Evolutionary conservation across 2,329 filamentous ascomycete genomes (phyloP).

Genomic region (Gaeumannomyces sp.): DNA sequence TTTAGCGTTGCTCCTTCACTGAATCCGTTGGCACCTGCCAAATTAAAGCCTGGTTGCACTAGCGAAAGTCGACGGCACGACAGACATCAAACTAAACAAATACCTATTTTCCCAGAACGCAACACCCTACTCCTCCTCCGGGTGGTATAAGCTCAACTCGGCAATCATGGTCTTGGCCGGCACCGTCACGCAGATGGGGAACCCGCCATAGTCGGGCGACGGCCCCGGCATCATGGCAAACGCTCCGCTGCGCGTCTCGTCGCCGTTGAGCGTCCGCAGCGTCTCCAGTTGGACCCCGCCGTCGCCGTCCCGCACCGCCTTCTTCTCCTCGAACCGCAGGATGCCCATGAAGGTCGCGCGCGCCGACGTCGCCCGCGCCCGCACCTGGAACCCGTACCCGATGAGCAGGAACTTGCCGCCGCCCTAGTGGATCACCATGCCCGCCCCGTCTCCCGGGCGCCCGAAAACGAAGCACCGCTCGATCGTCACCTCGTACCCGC

Average conservation of each 20-base stretch:
- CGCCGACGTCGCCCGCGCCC: slow-evolving; percentile 16
- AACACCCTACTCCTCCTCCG: slow-evolving; percentile 11
- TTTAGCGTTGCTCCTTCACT: too few species aligned
- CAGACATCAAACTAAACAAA: too few species aligned
- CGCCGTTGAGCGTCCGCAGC: slow-evolving; percentile 30
- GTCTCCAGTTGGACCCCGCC: slow-evolving; percentile 21
- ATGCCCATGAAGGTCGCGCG: slow-evolving; percentile 31
- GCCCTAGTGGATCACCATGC: slow-evolving; percentile 32
- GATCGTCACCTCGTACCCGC: slow-evolving; percentile 28
- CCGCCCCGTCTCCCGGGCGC: slow-evolving; percentile 29
- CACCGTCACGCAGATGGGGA: slow-evolving; percentile 48
- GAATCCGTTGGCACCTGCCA: too few species aligned
- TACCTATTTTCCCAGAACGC: too few species aligned
- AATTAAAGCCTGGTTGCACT: too few species aligned
- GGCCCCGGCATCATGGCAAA: slow-evolving; percentile 50
- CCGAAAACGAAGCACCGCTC: slow-evolving; percentile 34
- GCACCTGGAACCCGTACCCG: slow-evolving; percentile 26
- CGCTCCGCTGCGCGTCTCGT: slow-evolving; percentile 36
- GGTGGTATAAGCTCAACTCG: slow-evolving; percentile 31
- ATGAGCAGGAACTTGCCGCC: slow-evolving; percentile 29
- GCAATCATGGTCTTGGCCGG: slow-evolving; percentile 44
- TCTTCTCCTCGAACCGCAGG: slow-evolving; percentile 30
- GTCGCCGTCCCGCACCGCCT: slow-evolving; percentile 6
- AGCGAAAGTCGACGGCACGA: too few species aligned
- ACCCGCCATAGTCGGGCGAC: slow-evolving; percentile 49